A percentile compares a stretch with the other conserved stretches of the same genome.
Evolutionary conservation across 441 rosid genomes (phyloP).

Genomic region (Macaranga tanarius): DNA sequence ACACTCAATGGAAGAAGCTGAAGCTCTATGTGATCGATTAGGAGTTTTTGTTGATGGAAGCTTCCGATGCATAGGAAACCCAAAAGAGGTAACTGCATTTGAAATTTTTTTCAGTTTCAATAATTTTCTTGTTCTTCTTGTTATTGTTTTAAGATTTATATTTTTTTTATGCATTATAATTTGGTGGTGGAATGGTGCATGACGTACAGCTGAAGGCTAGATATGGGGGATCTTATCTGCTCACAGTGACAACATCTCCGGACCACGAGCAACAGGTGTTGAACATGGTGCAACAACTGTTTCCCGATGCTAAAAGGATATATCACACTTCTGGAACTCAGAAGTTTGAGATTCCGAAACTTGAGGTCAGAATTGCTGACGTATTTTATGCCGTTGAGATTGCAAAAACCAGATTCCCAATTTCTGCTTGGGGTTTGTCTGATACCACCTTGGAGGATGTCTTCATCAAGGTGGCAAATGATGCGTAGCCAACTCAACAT

Average conservation of each 20-base stretch:
- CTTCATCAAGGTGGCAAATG: slow-evolving; percentile 80
- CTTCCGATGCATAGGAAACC: slow-evolving; percentile 78
- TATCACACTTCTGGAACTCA: slow-evolving; percentile 81
- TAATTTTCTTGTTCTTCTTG: not conserved
- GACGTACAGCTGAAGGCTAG: slow-evolving; percentile 61
- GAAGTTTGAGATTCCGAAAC: slow-evolving; percentile 84
- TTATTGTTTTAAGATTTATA: not conserved
- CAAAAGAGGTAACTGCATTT: slow-evolving; percentile 59
- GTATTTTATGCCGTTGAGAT: slow-evolving; percentile 71
- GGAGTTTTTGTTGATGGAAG: slow-evolving; percentile 86
- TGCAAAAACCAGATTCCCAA: slow-evolving; percentile 65
- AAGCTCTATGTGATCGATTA: slow-evolving; percentile 74
- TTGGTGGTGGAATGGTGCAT: slow-evolving; percentile 3
- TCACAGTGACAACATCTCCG: slow-evolving; percentile 66
- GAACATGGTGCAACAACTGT: slow-evolving; percentile 48
- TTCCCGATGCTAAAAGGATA: slow-evolving; percentile 57
- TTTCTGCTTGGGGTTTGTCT: slow-evolving; percentile 88
- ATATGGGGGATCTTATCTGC: slow-evolving; percentile 77
- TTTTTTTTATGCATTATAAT: not conserved
- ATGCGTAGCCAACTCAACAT: slow-evolving; percentile 10
- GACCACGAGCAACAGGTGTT: slow-evolving; percentile 58
- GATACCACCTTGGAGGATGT: slow-evolving; percentile 92
- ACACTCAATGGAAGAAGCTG: slow-evolving; percentile 99
- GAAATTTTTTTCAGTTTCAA: too few species aligned
- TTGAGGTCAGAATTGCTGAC: slow-evolving; percentile 60